Evolutionary conservation across 306 rosid genomes (phyloP).

Genomic region (Castanea sativa): DNA sequence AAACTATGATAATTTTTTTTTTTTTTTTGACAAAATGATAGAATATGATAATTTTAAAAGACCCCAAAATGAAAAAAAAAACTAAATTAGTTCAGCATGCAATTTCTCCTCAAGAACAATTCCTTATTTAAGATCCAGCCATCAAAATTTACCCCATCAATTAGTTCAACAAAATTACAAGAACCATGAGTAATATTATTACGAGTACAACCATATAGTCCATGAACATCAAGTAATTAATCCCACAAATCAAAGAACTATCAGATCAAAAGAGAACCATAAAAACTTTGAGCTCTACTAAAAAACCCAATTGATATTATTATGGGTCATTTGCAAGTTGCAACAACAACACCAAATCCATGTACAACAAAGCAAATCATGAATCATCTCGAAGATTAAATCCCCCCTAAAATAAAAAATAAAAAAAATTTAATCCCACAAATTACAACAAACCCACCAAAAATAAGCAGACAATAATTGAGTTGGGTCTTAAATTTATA

Average conservation of each 20-base stretch:
- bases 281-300: background rate
- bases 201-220: background rate
- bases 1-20: background rate
- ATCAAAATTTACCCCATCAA: background rate
- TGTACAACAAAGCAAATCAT: background rate
- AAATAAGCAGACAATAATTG: too few relatives aligned
- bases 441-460: background rate
- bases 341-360: background rate
- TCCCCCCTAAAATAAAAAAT: background rate
- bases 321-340: background rate
- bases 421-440: background rate
- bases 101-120: background rate
- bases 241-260: background rate
- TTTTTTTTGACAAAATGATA: too few relatives aligned
- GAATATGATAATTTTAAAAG: background rate
- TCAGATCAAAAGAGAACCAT: too few relatives aligned
- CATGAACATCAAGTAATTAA: background rate
- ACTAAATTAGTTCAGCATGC: background rate
- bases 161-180: background rate
- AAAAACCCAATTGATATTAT: background rate
- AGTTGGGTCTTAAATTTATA: background rate
- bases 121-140: background rate
- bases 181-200: background rate
- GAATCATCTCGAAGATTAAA: slow-evolving; percentile 3
- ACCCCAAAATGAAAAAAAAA: too few relatives aligned